Evolutionary conservation across 306 rosid genomes (phyloP), one percentile per base, ranked within the genome.

Genomic region (Cucurbita argyrosperma): DNA sequence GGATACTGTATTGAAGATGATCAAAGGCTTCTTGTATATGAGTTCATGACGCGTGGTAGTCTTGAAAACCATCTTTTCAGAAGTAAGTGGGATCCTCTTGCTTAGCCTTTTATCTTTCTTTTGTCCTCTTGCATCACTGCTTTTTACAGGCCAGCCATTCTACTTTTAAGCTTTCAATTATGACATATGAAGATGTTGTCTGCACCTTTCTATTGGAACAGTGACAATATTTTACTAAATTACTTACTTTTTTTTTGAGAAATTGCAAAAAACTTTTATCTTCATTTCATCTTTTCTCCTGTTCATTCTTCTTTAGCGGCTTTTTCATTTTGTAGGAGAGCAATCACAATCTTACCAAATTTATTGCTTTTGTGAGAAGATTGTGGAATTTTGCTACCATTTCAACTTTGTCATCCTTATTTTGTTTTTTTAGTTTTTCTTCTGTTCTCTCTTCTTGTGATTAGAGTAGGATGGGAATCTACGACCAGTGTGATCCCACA

Each of bases 1-100:
- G 98, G 98, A 10, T 93, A 86, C 76, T 93, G 98, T 79, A 93
- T 79, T 58, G 98, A 93, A 87, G 98, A 87, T 86, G 98, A 93
- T 85, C 98, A 90, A 47, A 85, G 97, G 78, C 85, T 93, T 80
- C 96, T 93, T 54, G 98, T 93, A 55, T 93, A 93, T 58, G 98
- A 93, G 84, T 93, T 93, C 66, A 93, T 93, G 98, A 89, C 96
- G 49, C 93, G 98, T 26, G 96, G 98, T 76, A 90, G 96, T 80
- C 96, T 93, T 55, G 98, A 90, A 82, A 90, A 90, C 78, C 98
- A 93, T 90, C 92, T 93, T 45, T 93, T 93, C 81, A 81, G 96
- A 84, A 87, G 98, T 93, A 83, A 90, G 98, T 85, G 18, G 66
- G 62, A 67, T 63, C 46, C 19, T 37, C 67, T 39, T 62, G 5